Evolutionary conservation across 176 grass and related monocot genomes (phyloP), one percentile per base, ranked within the genome.

Genomic region (Puya raimondii): DNA sequence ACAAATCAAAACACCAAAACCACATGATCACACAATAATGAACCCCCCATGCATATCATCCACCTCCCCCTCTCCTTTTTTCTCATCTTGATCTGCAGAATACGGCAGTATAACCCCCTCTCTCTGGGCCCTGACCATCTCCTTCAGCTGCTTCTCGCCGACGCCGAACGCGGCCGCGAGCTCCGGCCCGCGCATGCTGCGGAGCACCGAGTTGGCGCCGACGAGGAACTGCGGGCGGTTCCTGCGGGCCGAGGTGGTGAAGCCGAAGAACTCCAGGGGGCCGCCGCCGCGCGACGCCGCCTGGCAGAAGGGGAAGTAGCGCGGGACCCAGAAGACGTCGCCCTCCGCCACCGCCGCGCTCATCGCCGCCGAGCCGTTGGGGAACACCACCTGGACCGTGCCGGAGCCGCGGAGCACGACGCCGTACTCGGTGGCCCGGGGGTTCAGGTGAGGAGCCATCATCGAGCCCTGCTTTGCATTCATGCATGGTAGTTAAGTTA

Each of bases 401-500:
- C 89, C 94, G 0, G 81, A 54, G 8, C 94, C 94, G 18, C 23
- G 33, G 18, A 90, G 64, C 82, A 97, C 89, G 53, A 92, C 70
- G 47, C 82, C 86, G 79, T 90, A 97, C 82, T 97, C 94, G 27
- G 80, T 88, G 71, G 89, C 89, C 69, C 53, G 73, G 8, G 89
- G 84, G 80, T 97, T 97, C 86, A 88, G 78, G 65, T 97, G 89
- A 66, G 89, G 89, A 49, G 87, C 84, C 86, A 92, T 67, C 89
- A 90, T 92, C 20, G 94, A 92, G 2, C 94, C 94, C 94, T 97
- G 76, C 21, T 10, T 10, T 7, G 10, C 21, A 56, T 56, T 56
- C 2, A 18, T 61, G n/a, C 21, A 2, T 20, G 21, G 1, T 61
- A 20, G 7, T 61, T 10, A n/a, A 9, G 54, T 59, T 59, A 59